Evolutionary conservation across 1,284 basidiomycete species (phyloP), one percentile per base, ranked within the genome.

Genomic region (Apiotrichum domesticum): DNA sequence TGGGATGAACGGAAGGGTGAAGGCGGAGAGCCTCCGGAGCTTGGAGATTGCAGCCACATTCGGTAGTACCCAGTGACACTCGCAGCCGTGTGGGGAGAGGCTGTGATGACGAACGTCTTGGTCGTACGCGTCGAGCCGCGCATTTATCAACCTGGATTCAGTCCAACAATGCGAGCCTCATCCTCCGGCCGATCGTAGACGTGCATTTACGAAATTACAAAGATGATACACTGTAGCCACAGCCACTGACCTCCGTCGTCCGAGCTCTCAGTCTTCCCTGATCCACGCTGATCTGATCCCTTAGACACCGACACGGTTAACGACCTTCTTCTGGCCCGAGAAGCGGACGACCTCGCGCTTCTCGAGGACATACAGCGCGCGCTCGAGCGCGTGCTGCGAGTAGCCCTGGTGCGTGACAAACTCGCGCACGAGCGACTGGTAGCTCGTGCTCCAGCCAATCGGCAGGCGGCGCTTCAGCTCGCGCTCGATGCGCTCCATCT

Each of bases 381-480:
- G 80, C 75, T 99, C 96, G 34, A 99, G 82, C 14, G 95, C 90
- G 75, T 97, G 94, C 64, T 83, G 86, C 21, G 88, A 88, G 73
- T 87, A 95, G 4, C 91, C 89, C 74, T 98, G 92, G 65, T 89
- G 86, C 7, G 85, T 87, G 10, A 98, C 94, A 75, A 98, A 98
- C 77, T 98, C 96, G 63, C 87, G 84, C n/a, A 94, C 84, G 51
- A 99, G 81, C 67, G 87, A 89, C 75, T 93, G 89, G 71, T 98
- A 97, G 68, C 89, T 92, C 51, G 94, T 97, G 65, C 87, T 92
- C 92, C 95, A 98, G 3, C 95, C 95, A 52, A 99, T 88, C 0
- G 96, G 95, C 62, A 98, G 78, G 46, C 96, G 79, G 62, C 92
- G 78, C 59, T 87, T 80, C 54, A 99, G 81, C 73, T 98, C 96